Percentiles rank a stretch among this genome's conserved stretches.
Conservation (phyloP, 345 rosid species). For the Salix brachista region DNA sequence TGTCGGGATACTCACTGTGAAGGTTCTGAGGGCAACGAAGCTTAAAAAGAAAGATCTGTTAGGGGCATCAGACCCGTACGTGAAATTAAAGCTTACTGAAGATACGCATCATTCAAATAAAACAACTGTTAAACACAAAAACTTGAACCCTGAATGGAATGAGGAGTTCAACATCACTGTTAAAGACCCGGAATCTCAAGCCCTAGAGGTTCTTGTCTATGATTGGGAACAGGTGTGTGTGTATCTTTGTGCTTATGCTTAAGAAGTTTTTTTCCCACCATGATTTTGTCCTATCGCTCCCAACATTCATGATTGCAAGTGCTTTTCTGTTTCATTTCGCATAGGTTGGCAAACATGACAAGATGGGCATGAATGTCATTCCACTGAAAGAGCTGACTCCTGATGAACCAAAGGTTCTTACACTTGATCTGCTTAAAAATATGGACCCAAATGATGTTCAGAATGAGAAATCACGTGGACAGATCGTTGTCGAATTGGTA, state of each 20-base stretch:
- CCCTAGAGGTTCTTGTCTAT: slow-evolving; percentile 53
- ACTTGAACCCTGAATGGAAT: slow-evolving; percentile 97
- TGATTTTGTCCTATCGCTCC: background rate
- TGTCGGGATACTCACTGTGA: slow-evolving; percentile 81
- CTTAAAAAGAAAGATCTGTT: slow-evolving; percentile 83
- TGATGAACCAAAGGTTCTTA: slow-evolving; percentile 57
- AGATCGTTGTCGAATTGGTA: slow-evolving; percentile 59
- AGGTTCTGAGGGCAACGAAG: slow-evolving; percentile 66
- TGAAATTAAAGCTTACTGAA: slow-evolving; percentile 80
- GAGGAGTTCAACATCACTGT: slow-evolving; percentile 71
- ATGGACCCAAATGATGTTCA: slow-evolving; percentile 55
- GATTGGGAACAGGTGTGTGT: slow-evolving; percentile 89
- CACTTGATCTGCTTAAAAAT: slow-evolving; percentile 67
- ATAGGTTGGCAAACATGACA: slow-evolving; percentile 84
- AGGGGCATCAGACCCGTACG: slow-evolving; percentile 93
- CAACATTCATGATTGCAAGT: background rate
- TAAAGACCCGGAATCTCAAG: slow-evolving; percentile 76
- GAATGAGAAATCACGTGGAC: slow-evolving; percentile 69
- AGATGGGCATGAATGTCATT: slow-evolving; percentile 85
- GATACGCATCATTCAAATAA: slow-evolving; percentile 77
- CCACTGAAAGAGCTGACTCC: slow-evolving; percentile 75
- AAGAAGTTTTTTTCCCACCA: background rate
- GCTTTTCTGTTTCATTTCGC: background rate
- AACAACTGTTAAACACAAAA: slow-evolving; percentile 79
- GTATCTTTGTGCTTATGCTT: background rate